Evolutionary conservation across 208 protist species (phyloP).

Genomic region (Plasmodiophora brassicae): DNA sequence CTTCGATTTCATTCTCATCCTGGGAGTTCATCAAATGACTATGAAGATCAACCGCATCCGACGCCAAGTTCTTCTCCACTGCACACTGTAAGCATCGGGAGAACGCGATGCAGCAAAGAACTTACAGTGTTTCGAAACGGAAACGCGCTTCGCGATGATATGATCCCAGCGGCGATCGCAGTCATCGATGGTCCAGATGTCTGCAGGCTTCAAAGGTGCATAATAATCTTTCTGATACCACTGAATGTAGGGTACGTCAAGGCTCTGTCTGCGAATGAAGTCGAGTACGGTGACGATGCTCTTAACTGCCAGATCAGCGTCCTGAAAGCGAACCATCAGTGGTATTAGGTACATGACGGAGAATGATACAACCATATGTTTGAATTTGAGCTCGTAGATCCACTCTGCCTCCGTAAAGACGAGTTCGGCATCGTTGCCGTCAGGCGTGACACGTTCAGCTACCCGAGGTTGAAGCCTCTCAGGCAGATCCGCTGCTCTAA

Average conservation of each 20-base stretch:
- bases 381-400: background rate
- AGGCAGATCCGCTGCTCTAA: background rate
- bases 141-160: background rate
- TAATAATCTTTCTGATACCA: slow-evolving; percentile 23
- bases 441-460: background rate
- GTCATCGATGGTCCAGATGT: slow-evolving; percentile 7
- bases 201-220: background rate
- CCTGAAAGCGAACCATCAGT: no score
- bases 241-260: slow-evolving; percentile 23
- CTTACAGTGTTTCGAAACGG: background rate
- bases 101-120: background rate
- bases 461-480: background rate
- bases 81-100: background rate
- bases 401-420: background rate
- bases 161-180: slow-evolving; percentile 1
- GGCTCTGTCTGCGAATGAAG: background rate
- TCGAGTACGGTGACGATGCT: background rate
- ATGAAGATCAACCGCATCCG: background rate
- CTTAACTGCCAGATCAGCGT: no score
- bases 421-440: background rate
- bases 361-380: background rate
- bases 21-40: background rate
- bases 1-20: slow-evolving; percentile 11
- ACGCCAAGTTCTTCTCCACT: background rate
- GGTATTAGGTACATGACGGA: no score